Evolutionary conservation across 805 yeast species (phyloP).

Genomic region (Ogataea degrootiae): DNA sequence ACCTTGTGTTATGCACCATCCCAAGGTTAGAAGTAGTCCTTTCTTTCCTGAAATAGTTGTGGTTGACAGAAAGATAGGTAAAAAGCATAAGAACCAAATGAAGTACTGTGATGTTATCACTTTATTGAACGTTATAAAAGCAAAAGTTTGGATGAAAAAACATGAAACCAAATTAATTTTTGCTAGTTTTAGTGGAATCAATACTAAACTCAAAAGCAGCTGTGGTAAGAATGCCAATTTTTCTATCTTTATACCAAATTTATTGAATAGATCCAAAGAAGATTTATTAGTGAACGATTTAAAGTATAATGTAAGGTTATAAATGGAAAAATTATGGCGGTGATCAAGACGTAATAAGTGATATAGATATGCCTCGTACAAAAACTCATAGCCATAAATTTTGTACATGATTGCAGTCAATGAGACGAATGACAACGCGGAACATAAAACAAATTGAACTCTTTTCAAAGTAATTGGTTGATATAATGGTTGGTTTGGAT

Average conservation of each 20-base stretch:
- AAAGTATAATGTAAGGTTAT: conserved; percentile 69
- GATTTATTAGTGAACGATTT: conserved; percentile 37
- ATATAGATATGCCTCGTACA: conserved; percentile 75
- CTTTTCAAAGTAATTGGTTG: conserved; percentile 40
- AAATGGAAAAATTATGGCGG: conserved; percentile 89
- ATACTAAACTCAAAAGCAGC: conserved; percentile 48
- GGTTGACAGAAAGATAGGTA: conserved; percentile 65
- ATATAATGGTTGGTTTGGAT: conserved; percentile 27
- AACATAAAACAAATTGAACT: conserved; percentile 35
- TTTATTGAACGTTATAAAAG: conserved; percentile 75
- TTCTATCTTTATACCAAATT: conserved; percentile 17
- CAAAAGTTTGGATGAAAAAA: conserved; percentile 70
- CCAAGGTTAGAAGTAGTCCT: conserved; percentile 38
- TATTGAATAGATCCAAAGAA: conserved; percentile 6
- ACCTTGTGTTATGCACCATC: conserved; percentile 73
- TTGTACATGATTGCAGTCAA: conserved; percentile 59
- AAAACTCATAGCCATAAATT: conserved; percentile 68
- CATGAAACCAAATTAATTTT: conserved; percentile 41
- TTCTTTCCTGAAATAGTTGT: conserved; percentile 34
- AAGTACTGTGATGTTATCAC: conserved; percentile 94
- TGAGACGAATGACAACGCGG: conserved; percentile 38
- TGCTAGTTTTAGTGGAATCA: conserved; percentile 51
- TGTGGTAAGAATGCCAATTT: conserved; percentile 83
- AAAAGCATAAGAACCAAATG: conserved; percentile 84
- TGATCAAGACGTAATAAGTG: conserved; percentile 85